phyloP scores from a whole-genome alignment of 495 filamentous ascomycete genomes.

The Penicillium flavigenum region DNA sequence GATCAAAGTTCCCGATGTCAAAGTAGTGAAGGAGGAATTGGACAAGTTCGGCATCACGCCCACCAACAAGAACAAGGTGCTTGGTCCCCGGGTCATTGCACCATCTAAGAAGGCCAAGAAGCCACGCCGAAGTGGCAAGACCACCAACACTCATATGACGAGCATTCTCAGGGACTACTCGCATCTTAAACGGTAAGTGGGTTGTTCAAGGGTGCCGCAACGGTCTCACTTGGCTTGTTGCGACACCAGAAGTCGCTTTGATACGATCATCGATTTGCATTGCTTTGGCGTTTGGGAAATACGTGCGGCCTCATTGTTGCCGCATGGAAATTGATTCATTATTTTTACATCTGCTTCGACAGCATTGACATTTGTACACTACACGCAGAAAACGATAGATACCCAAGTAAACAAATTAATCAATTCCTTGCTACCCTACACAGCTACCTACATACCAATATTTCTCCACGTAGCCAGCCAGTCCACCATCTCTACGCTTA shows the following conservation, averaged over 20 bases:
- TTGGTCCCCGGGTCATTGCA: constrained; percentile 55
- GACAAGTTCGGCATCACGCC: constrained; percentile 72
- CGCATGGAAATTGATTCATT: background rate
- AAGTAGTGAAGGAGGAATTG: constrained; percentile 72
- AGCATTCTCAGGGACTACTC: constrained; percentile 84
- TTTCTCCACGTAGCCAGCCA: background rate
- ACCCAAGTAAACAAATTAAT: constrained; percentile 27
- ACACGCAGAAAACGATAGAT: constrained; percentile 30
- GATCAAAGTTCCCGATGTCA: constrained; percentile 70
- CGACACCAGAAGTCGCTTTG: background rate
- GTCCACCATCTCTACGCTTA: background rate
- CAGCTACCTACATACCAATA: background rate
- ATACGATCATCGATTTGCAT: constrained; percentile 18
- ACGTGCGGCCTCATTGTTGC: background rate
- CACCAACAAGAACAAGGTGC: constrained; percentile 69
- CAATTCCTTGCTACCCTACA: background rate
- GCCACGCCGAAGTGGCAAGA: constrained; percentile 71
- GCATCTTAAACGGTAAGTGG: constrained; percentile 51
- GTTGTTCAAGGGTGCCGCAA: background rate
- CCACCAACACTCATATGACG: constrained; percentile 91
- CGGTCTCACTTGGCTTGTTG: background rate
- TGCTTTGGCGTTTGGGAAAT: constrained; percentile 24
- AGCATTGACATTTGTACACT: constrained; percentile 19
- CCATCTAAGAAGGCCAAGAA: constrained; percentile 63
- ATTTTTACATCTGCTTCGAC: background rate